Evolutionary conservation across 1,139 yeast species (phyloP), one percentile per base, ranked within the genome.

Genomic region (Kluyveromyces sp.): DNA sequence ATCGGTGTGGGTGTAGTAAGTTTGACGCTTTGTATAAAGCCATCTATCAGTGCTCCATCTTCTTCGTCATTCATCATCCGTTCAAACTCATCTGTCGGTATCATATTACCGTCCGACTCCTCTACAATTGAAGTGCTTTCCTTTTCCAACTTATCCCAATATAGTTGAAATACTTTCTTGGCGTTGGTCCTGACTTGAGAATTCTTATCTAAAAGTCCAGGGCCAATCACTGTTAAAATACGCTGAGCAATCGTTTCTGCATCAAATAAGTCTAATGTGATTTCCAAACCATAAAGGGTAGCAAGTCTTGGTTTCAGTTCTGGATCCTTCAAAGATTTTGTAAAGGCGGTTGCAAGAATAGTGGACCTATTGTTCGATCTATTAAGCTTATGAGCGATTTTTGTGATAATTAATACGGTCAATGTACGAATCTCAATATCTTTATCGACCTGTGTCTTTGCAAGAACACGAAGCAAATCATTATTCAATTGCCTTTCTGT

Each of bases 361-460:
- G 79, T 80, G 30, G 82, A 72, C 49, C 82, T 71, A 32, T 55
- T 59, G 18, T 51, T 51, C 2, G 86, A 77, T 17, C 66, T 67
- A 47, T 81, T 81, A 49, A 92, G 75, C 49, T 73, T 68, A 28
- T 73, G 67, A 0, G 95, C 81, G 28, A 92, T 80, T 47, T 78
- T 78, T 22, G 87, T 80, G 20, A 92, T 74, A 36, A 87, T 73
- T 20, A 86, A 74, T 18, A 94, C 75, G 0, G 97, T 89, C 63
- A 87, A 85, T 4, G 92, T 87, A 53, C 98, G 69, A 16, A 92
- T 85, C 19, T 86, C 85, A 1, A 94, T 82, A 46, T 81, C 82
- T 2, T 80, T 77, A 58, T 92, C 98, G 61, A 77, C 81, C 61
- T 89, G 97, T 1, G 95, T 78, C 58, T 84, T 86, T 1, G 97